phyloP scores from a whole-genome alignment of 176 grass and related monocot genomes.

The Cenchrus americanus region DNA sequence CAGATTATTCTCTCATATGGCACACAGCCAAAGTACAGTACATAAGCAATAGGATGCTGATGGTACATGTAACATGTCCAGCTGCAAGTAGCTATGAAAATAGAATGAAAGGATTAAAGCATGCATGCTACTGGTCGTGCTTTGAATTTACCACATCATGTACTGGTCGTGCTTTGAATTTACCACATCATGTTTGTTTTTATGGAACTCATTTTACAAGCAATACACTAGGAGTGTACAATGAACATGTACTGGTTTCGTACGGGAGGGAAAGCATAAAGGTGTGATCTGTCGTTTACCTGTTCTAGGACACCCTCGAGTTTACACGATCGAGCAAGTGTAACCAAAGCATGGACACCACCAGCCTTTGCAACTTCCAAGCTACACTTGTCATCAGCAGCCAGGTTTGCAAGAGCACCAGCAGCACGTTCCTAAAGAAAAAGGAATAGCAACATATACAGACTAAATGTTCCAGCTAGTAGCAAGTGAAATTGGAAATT shows the following conservation, averaged over 20 bases:
- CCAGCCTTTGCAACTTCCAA: constrained; percentile 95
- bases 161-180: constrained; percentile 22
- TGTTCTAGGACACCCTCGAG: constrained; percentile 94
- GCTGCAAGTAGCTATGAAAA: not conserved
- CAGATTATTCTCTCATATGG: constrained; percentile 18
- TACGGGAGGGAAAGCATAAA: constrained; percentile 16
- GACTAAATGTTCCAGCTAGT: constrained; percentile 13
- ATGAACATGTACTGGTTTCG: constrained; percentile 14
- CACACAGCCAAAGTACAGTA: constrained; percentile 19
- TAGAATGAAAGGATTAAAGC: constrained; percentile 22
- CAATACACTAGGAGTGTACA: constrained; percentile 8
- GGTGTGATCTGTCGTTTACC: constrained; percentile 44
- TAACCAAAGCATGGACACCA: constrained; percentile 95
- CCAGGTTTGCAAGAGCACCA: constrained; percentile 95
- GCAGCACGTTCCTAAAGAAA: constrained; percentile 93
- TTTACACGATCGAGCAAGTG: constrained; percentile 93
- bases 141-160: constrained; percentile 33
- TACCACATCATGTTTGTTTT: constrained; percentile 1
- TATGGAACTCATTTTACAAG: not conserved
- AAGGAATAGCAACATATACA: constrained; percentile 38
- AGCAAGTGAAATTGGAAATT: constrained; percentile 15
- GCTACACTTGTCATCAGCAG: constrained; percentile 99
- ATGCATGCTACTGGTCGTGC: constrained; percentile 5
- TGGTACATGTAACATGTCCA: not conserved
- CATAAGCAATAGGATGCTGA: constrained; percentile 37